phyloP scores from a whole-genome alignment of 306 rosid genomes.

The Cajanus cajan region DNA sequence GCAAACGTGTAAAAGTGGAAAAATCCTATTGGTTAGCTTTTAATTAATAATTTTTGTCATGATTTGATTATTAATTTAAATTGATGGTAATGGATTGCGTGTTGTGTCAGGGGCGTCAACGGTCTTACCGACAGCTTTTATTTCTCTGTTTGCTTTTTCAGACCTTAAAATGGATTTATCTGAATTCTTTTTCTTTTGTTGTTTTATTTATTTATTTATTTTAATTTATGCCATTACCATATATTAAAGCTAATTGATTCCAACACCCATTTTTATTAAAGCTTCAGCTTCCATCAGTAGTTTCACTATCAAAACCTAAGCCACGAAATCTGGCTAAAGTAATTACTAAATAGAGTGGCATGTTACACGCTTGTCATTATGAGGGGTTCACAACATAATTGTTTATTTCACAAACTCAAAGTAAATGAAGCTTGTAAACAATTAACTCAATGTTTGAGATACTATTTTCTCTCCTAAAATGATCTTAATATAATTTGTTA shows the following conservation, averaged over 20 bases:
- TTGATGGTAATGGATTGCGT: slow-evolving; percentile 36
- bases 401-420: not conserved
- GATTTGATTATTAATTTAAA: slow-evolving; percentile 1
- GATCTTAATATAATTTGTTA: too few species aligned
- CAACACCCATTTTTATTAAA: not conserved
- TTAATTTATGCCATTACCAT: not conserved
- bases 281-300: not conserved
- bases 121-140: slow-evolving; percentile 55
- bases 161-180: slow-evolving; percentile 35
- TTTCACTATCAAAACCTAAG: not conserved
- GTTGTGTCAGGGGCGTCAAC: slow-evolving; percentile 43
- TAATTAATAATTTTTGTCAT: not conserved
- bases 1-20: not conserved
- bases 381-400: not conserved
- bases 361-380: not conserved
- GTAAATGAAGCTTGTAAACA: not conserved
- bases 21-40: not conserved
- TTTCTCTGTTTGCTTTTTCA: slow-evolving; percentile 47
- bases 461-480: too few species aligned
- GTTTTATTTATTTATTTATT: not conserved
- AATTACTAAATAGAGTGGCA: not conserved
- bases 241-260: not conserved
- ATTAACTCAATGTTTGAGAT: too few species aligned
- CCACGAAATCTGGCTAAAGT: slow-evolving; percentile 2
- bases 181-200: not conserved